phyloP scores from a whole-genome alignment of 441 rosid genomes.

The Jatropha multifida region DNA sequence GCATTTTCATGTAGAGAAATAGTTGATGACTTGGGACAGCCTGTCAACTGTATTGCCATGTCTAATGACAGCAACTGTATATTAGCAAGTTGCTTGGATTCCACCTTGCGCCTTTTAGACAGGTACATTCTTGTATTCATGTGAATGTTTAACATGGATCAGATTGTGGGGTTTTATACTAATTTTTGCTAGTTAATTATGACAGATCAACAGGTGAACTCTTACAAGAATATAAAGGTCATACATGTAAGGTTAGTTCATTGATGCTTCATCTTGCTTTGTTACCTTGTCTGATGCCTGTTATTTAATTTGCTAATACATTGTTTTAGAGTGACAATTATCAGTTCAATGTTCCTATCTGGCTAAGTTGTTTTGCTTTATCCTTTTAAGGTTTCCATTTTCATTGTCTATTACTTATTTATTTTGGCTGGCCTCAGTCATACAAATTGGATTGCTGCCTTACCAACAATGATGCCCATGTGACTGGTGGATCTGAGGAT shows the following conservation, averaged over 20 bases:
- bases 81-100: slow-evolving; percentile 89
- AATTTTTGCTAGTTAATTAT: slow-evolving; percentile 20
- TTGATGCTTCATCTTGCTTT: slow-evolving; percentile 19
- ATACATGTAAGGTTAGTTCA: slow-evolving; percentile 77
- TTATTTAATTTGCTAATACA: background rate
- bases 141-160: slow-evolving; percentile 5
- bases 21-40: slow-evolving; percentile 84
- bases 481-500: slow-evolving; percentile 94
- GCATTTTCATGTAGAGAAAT: slow-evolving; percentile 55
- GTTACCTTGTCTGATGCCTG: background rate
- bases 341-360: background rate
- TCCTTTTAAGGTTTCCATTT: background rate
- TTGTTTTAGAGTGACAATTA: background rate
- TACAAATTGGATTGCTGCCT: slow-evolving; percentile 95
- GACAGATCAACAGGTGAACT: slow-evolving; percentile 80
- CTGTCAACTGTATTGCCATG: slow-evolving; percentile 90
- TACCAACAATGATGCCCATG: slow-evolving; percentile 77
- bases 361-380: background rate
- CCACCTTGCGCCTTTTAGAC: slow-evolving; percentile 83
- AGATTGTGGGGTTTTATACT: background rate
- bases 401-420: slow-evolving; percentile 2
- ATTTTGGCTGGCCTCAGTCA: slow-evolving; percentile 46
- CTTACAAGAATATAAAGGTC: slow-evolving; percentile 92
- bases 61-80: slow-evolving; percentile 89
- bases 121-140: slow-evolving; percentile 35